A percentile compares a stretch with the other conserved stretches of the same genome.
These are phyloP conservation scores for Sphaerulina populicola DNA, from an alignment of 2,329 filamentous ascomycete genomes.

Conservation along the genomic window DNA sequence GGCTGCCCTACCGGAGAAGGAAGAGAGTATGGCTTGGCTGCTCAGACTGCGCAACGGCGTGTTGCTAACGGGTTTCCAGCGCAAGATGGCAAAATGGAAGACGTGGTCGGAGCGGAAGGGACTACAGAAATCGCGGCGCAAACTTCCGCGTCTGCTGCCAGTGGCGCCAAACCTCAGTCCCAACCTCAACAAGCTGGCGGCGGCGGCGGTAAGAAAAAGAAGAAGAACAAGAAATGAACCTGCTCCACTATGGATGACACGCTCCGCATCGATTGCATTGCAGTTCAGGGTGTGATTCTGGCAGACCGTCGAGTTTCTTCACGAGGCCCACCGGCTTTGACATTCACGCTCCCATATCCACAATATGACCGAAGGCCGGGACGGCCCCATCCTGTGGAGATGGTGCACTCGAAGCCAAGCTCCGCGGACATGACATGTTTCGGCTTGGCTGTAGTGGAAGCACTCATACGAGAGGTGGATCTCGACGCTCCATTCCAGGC, in stretches of 20 bases:
- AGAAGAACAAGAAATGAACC: constrained; percentile 39
- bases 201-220: constrained; percentile 41
- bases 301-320: background rate
- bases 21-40: constrained; percentile 30
- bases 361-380: constrained; percentile 14
- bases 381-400: constrained; percentile 2
- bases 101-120: constrained; percentile 24
- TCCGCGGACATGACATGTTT: background rate
- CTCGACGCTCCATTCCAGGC: background rate
- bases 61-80: constrained; percentile 8
- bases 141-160: constrained; percentile 7
- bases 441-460: background rate
- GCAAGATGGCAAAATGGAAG: constrained; percentile 31
- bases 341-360: constrained; percentile 13
- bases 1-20: constrained; percentile 41
- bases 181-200: constrained; percentile 15
- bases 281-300: background rate
- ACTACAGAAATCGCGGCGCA: constrained; percentile 18
- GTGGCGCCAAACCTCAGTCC: constrained; percentile 14
- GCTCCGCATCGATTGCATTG: background rate
- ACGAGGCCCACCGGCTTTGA: background rate
- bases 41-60: background rate
- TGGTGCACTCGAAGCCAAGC: background rate
- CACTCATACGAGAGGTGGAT: background rate
- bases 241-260: background rate